phyloP scores from a whole-genome alignment of 176 grass and related monocot genomes.

The Hyparrhenia diplandra region DNA sequence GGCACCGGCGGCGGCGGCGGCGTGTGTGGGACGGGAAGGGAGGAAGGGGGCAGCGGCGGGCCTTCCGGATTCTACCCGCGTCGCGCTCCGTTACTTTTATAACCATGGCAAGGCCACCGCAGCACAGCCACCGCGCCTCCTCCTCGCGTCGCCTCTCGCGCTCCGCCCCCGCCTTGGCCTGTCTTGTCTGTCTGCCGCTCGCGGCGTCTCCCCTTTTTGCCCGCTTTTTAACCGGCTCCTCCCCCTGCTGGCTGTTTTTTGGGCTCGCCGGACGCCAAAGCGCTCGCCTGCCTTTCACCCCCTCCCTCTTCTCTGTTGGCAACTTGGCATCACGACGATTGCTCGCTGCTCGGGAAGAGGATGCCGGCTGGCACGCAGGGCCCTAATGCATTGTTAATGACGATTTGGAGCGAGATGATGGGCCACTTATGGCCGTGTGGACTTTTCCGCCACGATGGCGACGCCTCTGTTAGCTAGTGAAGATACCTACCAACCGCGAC shows the following conservation, averaged over 20 bases:
- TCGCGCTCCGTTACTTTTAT: slow-evolving; percentile 45
- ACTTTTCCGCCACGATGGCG: slow-evolving; percentile 7
- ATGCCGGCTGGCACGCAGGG: not conserved
- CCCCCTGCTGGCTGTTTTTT: not conserved
- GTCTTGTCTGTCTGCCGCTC: not conserved
- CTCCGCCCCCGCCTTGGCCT: slow-evolving; percentile 25
- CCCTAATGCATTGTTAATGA: slow-evolving; percentile 6
- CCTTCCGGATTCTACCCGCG: slow-evolving; percentile 49
- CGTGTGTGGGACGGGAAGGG: not conserved
- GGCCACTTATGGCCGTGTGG: slow-evolving; percentile 5
- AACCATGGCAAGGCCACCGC: slow-evolving; percentile 18
- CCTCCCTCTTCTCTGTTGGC: not conserved
- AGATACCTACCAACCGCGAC: not conserved
- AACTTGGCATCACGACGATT: not conserved
- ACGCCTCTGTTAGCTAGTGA: not conserved
- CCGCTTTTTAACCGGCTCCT: slow-evolving; percentile 35
- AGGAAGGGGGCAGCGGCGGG: slow-evolving; percentile 7
- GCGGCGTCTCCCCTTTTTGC: not conserved
- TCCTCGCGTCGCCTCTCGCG: slow-evolving; percentile 18
- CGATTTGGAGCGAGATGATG: slow-evolving; percentile 25
- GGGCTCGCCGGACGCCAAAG: slow-evolving; percentile 14
- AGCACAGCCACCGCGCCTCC: not conserved
- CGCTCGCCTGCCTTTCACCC: not conserved
- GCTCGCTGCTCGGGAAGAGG: not conserved
- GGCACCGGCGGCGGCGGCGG: not conserved